These are phyloP conservation scores for Blastocystis sp. DNA, from an alignment of 352 stramenopile genomes.

Conservation along the genomic window DNA sequence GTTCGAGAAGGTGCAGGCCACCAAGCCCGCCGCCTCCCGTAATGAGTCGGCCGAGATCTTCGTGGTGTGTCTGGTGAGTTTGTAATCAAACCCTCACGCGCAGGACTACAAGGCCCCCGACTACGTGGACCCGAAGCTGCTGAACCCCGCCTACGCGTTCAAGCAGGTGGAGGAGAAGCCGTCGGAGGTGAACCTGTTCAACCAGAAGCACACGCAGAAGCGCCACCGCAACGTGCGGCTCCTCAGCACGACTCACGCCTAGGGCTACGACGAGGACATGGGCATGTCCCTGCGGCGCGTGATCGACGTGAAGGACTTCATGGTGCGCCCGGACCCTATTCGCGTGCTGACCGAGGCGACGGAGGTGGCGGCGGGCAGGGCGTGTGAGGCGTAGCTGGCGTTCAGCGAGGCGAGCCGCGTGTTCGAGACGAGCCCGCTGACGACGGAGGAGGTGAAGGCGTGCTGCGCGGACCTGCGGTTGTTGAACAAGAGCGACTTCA, in stretches of 20 bases:
- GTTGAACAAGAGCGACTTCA: slow-evolving; percentile 95
- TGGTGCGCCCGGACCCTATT: slow-evolving; percentile 86
- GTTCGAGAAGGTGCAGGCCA: slow-evolving; percentile 92
- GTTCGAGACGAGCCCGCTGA: slow-evolving; percentile 73
- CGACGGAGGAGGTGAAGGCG: slow-evolving; percentile 78
- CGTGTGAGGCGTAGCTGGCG: slow-evolving; percentile 59
- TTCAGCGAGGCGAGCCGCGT: slow-evolving; percentile 75
- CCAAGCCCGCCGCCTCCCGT: slow-evolving; percentile 94
- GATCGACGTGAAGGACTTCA: slow-evolving; percentile 81
- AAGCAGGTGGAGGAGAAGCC: slow-evolving; percentile 77
- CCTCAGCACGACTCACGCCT: slow-evolving; percentile 56
- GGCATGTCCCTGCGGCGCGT: slow-evolving; percentile 81
- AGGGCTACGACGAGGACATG: slow-evolving; percentile 85
- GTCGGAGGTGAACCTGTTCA: slow-evolving; percentile 90
- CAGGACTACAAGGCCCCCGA: slow-evolving; percentile 86
- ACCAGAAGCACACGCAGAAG: slow-evolving; percentile 93
- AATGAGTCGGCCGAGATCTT: slow-evolving; percentile 99
- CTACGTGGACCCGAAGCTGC: slow-evolving; percentile 90
- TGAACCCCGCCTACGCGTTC: slow-evolving; percentile 96
- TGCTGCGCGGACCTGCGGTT: slow-evolving; percentile 89
- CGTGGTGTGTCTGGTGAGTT: slow-evolving; percentile 85
- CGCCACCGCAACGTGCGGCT: slow-evolving; percentile 80
- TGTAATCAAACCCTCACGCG: not conserved
- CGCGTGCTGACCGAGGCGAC: slow-evolving; percentile 89
- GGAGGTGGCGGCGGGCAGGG: slow-evolving; percentile 83